These are phyloP conservation scores for Coix lacrymajobi DNA, from an alignment of 176 grass and related monocot genomes.

Conservation along the genomic window DNA sequence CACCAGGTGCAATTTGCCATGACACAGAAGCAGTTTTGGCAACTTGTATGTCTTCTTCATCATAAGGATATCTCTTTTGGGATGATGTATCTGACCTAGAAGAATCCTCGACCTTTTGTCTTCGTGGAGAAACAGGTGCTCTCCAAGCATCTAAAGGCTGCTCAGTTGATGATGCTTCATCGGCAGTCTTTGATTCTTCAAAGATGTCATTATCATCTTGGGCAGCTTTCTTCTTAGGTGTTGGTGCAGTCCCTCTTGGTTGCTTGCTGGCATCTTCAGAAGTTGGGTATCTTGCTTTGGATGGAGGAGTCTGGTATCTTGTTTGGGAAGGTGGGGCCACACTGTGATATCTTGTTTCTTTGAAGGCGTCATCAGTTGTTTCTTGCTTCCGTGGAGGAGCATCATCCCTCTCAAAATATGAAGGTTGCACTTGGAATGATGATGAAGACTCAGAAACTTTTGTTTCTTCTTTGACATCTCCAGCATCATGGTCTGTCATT, in stretches of 20 bases:
- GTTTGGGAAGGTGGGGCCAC: background rate
- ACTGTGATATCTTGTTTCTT: constrained; percentile 17
- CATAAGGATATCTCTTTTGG: constrained; percentile 12
- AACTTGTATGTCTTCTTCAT: constrained; percentile 9
- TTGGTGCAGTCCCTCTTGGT: background rate
- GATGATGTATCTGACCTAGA: background rate
- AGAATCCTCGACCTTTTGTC: constrained; percentile 9
- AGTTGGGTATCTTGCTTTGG: background rate
- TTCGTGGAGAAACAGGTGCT: constrained; percentile 10
- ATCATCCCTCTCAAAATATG: background rate
- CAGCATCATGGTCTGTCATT: background rate
- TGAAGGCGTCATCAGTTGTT: constrained; percentile 4
- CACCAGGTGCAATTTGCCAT: background rate
- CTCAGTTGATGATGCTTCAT: constrained; percentile 13
- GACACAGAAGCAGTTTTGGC: background rate
- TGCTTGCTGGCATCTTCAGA: constrained; percentile 5
- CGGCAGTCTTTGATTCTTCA: constrained; percentile 7
- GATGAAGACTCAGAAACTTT: background rate
- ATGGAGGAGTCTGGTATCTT: background rate
- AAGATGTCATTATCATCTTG: constrained; percentile 3
- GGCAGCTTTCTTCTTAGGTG: background rate
- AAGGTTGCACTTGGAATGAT: background rate
- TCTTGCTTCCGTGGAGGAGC: constrained; percentile 16
- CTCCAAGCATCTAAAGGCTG: background rate
- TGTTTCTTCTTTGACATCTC: background rate